Conservation (phyloP, 2,329 filamentous ascomycete species). For the Pezicula neosporulosa region DNA sequence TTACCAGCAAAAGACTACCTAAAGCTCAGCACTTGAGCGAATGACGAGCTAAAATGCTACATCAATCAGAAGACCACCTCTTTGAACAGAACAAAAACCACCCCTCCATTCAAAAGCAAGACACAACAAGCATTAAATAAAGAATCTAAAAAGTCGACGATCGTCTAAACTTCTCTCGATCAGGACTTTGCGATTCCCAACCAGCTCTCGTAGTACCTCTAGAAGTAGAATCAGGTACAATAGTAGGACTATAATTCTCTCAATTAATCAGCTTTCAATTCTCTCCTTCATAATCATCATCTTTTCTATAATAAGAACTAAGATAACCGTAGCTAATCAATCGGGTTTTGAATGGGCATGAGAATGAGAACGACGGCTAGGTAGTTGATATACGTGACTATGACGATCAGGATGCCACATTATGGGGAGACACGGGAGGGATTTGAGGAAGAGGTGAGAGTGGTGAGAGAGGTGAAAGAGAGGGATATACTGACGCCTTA, state of each 20-base stretch:
- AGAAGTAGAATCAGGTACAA: not conserved
- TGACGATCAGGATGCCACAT: too few relatives aligned
- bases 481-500: slow-evolving; percentile 8
- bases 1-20: not conserved
- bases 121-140: not conserved
- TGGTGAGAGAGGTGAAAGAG: too few relatives aligned
- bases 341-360: too few relatives aligned
- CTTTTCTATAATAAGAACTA: too few relatives aligned
- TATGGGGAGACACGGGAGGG: too few relatives aligned
- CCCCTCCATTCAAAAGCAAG: not conserved
- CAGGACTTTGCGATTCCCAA: not conserved
- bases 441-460: too few relatives aligned
- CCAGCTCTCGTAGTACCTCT: not conserved
- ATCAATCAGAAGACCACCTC: not conserved
- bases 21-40: slow-evolving; percentile 8
- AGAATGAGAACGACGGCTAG: too few relatives aligned
- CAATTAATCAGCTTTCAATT: too few relatives aligned
- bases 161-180: not conserved
- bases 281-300: too few relatives aligned
- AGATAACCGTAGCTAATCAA: too few relatives aligned
- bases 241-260: not conserved
- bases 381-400: too few relatives aligned
- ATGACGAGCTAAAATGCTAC: not conserved
- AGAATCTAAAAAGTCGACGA: not conserved
- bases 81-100: too few relatives aligned